These are phyloP conservation scores for Penicillium canescens DNA, from an alignment of 495 filamentous ascomycete genomes.

Conservation along the genomic window DNA sequence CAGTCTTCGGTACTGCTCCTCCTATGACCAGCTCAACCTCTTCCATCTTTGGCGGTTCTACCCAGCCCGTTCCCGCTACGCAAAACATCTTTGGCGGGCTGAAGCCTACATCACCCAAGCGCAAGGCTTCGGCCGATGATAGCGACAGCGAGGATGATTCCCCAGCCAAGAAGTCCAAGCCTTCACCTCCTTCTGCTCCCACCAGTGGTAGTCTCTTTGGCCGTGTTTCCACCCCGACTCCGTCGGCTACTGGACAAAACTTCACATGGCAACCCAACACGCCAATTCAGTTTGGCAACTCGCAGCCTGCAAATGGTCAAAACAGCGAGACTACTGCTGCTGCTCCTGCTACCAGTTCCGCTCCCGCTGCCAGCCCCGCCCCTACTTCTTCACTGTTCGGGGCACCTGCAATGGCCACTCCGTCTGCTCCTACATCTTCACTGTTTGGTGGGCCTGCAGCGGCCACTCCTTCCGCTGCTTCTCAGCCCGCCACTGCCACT, in stretches of 20 bases:
- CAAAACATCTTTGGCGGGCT: slow-evolving; percentile 65
- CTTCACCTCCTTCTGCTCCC: slow-evolving; percentile 29
- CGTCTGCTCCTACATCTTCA: too few relatives aligned
- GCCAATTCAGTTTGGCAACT: slow-evolving; percentile 48
- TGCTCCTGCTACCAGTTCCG: slow-evolving; percentile 29
- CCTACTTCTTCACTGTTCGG: neutral
- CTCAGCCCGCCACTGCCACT: slow-evolving; percentile 46
- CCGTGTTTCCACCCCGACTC: slow-evolving; percentile 43
- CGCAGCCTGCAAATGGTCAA: slow-evolving; percentile 19
- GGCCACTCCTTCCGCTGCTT: slow-evolving; percentile 29
- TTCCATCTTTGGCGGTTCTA: slow-evolving; percentile 25
- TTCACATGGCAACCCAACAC: slow-evolving; percentile 52
- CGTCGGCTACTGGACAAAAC: slow-evolving; percentile 6
- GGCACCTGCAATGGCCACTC: slow-evolving; percentile 21
- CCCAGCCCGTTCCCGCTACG: slow-evolving; percentile 27
- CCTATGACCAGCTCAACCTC: slow-evolving; percentile 4
- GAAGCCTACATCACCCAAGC: slow-evolving; percentile 19
- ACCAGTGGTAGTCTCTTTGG: slow-evolving; percentile 58
- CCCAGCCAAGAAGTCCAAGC: slow-evolving; percentile 19
- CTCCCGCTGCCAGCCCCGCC: slow-evolving; percentile 53
- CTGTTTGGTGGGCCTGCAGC: slow-evolving; percentile 10
- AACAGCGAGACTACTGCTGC: slow-evolving; percentile 15
- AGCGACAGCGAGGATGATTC: slow-evolving; percentile 28
- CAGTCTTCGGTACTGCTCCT: slow-evolving; percentile 17
- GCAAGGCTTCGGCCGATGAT: slow-evolving; percentile 18